Evolutionary conservation across 73 alveolate genomes (phyloP).

Genomic region (Paramecium caudatum): DNA sequence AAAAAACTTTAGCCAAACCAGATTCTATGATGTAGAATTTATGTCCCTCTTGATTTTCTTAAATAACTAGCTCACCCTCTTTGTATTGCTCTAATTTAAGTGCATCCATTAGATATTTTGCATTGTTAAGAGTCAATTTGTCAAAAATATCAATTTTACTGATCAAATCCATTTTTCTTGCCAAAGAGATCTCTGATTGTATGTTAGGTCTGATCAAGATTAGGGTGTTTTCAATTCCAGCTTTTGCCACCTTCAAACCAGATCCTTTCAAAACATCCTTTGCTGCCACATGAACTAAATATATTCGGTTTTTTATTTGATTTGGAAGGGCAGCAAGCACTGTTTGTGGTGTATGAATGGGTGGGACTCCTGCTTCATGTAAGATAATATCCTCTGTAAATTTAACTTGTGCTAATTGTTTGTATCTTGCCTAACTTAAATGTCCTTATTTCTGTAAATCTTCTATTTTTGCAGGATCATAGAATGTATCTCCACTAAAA

Average conservation of each 20-base stretch:
- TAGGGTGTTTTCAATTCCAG: slow-evolving; percentile 73
- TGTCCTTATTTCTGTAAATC: slow-evolving; percentile 18
- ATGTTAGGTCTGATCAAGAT: slow-evolving; percentile 61
- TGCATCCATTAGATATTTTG: slow-evolving; percentile 69
- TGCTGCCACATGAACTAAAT: slow-evolving; percentile 74
- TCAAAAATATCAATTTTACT: slow-evolving; percentile 72
- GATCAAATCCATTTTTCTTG: slow-evolving; percentile 71
- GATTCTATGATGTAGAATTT: slow-evolving; percentile 75
- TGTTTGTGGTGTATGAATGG: slow-evolving; percentile 76
- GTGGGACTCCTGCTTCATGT: slow-evolving; percentile 79
- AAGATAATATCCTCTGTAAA: slow-evolving; percentile 72
- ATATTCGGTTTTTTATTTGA: slow-evolving; percentile 68
- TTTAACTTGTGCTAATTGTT: slow-evolving; percentile 30
- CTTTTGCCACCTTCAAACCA: slow-evolving; percentile 73
- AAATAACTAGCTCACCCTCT: slow-evolving; percentile 70
- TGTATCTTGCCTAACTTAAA: slow-evolving; percentile 13
- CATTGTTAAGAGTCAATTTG: slow-evolving; percentile 57
- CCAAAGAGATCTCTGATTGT: not conserved
- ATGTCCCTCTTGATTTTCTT: slow-evolving; percentile 74
- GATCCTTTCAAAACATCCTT: slow-evolving; percentile 72
- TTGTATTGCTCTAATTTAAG: slow-evolving; percentile 56
- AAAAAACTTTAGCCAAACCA: slow-evolving; percentile 76
- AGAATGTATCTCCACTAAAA: slow-evolving; percentile 72
- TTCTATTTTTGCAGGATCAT: slow-evolving; percentile 65
- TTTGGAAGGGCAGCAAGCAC: slow-evolving; percentile 69